Evolutionary conservation across 2,329 filamentous ascomycete genomes (phyloP), one percentile per base, ranked within the genome.

Genomic region (Thielaviopsis ethacetica): DNA sequence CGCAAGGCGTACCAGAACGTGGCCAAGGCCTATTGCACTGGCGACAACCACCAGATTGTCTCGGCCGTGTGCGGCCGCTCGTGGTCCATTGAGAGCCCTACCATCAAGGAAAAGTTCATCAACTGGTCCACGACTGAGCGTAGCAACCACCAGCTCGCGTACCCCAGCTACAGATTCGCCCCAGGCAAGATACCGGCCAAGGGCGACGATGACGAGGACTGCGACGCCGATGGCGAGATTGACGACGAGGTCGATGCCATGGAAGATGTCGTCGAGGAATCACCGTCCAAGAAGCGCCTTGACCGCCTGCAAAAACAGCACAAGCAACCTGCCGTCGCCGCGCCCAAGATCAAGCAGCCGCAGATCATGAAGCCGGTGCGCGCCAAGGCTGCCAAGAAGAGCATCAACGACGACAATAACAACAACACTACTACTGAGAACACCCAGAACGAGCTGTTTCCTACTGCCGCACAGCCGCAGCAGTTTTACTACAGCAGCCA

Each of bases 1-100:
- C 85, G 93, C 50, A 95, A 93, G 64, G 88, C 89, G 6, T 96
- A 88, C 68, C 88, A 94, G 62, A 87, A 93, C 62, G 79, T 90
- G 34, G 88, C 88, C 61, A 95, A 95, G 71, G 76, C 81, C 56
- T 88, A 84, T 76, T 88, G 86, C 65, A 75, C 81, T 15, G 83
- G 93, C 66, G 91, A 93, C 70, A 96, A 97, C 71, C 91, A 98
- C 69, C 91, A 98, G 69, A 76, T 93, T 41, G 86, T 97, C 26
- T 97, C 91, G 1, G 82, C 84, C 53, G 82, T 93, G n/a, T 89
- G 88, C 60, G 93, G 91, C 27, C 76, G 82, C 59, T 91, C 88
- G 66, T 98, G 93, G 93, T 81, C 82, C 5, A 72, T 89, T 65
- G 93, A 97, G 69, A 78, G 87, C 0, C 73, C 81, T n/a, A 76